Conservation (phyloP, 2,329 filamentous ascomycete species). For the Calonectria montana region DNA sequence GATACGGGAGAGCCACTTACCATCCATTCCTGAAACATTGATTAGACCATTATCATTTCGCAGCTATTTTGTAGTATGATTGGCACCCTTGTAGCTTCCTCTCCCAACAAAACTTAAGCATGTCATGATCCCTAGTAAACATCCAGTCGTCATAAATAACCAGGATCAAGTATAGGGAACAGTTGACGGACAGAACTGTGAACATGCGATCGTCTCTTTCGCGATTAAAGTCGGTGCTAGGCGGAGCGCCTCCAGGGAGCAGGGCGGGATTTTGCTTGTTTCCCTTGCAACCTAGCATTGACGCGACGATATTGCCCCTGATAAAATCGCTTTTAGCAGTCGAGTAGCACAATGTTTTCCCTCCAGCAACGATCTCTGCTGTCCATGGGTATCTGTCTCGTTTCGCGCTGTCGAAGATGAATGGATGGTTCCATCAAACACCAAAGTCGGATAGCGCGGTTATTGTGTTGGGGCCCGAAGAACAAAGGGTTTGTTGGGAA, state of each 20-base stretch:
- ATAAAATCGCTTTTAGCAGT: neutral
- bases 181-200: slow-evolving; percentile 1
- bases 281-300: slow-evolving; percentile 7
- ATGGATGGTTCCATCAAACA: slow-evolving; percentile 1
- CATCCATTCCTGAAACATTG: neutral
- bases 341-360: slow-evolving; percentile 2
- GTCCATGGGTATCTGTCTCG: slow-evolving; percentile 15
- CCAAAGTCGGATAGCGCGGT: slow-evolving; percentile 4
- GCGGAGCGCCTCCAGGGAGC: neutral
- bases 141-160: slow-evolving; percentile 4
- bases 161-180: neutral
- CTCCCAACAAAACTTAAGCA: neutral
- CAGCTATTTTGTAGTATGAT: neutral
- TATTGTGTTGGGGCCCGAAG: neutral
- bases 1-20: neutral
- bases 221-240: slow-evolving; percentile 2
- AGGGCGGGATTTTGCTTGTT: slow-evolving; percentile 1
- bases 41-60: neutral
- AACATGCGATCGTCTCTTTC: neutral
- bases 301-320: slow-evolving; percentile 3
- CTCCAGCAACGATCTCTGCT: neutral
- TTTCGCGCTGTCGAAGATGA: slow-evolving; percentile 11
- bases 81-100: neutral
- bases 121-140: slow-evolving; percentile 3
- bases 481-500: neutral